Conservation (phyloP, 2,329 filamentous ascomycete genomes). For the Coniella lustricola region DNA sequence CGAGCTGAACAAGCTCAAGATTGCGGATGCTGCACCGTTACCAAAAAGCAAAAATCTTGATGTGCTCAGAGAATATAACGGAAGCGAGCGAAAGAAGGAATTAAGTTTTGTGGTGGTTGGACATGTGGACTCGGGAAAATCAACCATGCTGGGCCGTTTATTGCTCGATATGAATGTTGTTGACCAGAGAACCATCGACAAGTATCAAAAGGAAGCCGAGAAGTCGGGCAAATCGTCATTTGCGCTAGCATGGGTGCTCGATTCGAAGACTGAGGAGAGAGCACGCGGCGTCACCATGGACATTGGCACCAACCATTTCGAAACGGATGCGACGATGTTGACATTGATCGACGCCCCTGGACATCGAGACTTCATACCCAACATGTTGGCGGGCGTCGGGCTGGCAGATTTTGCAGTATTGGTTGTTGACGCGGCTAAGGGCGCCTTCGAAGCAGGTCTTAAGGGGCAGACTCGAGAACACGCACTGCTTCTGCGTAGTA, state of each 20-base stretch:
- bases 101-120: constrained; percentile 91
- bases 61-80: constrained; percentile 74
- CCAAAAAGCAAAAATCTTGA: constrained; percentile 74
- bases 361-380: constrained; percentile 92
- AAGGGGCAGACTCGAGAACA: constrained; percentile 94
- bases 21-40: constrained; percentile 44
- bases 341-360: constrained; percentile 95
- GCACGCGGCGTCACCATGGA: constrained; percentile 91
- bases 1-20: constrained; percentile 32
- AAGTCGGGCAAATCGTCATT: constrained; percentile 93
- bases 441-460: constrained; percentile 87
- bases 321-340: constrained; percentile 78
- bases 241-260: constrained; percentile 92
- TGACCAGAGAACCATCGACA: constrained; percentile 81
- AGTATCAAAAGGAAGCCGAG: constrained; percentile 80
- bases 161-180: constrained; percentile 83
- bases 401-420: constrained; percentile 94
- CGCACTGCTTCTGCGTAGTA: constrained; percentile 78
- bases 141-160: constrained; percentile 93
- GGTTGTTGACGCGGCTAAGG: constrained; percentile 84
- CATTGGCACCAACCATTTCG: constrained; percentile 90
- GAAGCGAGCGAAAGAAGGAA: constrained; percentile 66
- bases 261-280: constrained; percentile 84
- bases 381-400: constrained; percentile 96
- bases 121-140: constrained; percentile 98